A percentile compares a stretch with the other conserved stretches of the same genome.
These are phyloP conservation scores for Ceratocystis variospora DNA, from an alignment of 2,329 filamentous ascomycete species.

Conservation along the genomic window DNA sequence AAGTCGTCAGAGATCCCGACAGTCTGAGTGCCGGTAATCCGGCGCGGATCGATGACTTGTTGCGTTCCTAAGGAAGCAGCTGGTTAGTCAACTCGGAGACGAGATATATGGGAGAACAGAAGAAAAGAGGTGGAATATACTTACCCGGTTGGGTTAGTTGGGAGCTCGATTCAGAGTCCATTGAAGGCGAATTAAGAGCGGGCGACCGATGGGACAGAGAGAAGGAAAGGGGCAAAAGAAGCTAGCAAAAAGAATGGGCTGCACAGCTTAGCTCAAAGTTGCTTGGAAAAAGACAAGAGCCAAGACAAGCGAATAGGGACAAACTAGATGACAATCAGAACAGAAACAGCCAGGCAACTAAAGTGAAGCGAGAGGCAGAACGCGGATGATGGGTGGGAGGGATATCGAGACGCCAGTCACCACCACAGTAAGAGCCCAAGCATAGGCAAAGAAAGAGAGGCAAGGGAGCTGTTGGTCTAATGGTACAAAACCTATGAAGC, in stretches of 20 bases:
- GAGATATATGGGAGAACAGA: not conserved
- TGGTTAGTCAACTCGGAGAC: not conserved
- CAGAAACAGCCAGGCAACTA: too few relatives aligned
- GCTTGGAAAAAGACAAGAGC: too few relatives aligned
- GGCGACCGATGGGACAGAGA: not conserved
- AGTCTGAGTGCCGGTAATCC: slow-evolving; percentile 53
- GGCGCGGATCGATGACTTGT: slow-evolving; percentile 64
- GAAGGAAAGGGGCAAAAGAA: not conserved
- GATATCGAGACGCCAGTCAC: too few relatives aligned
- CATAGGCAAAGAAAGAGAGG: too few relatives aligned
- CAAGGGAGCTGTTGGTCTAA: too few relatives aligned
- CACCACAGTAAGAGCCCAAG: too few relatives aligned
- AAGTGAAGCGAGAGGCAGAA: too few relatives aligned
- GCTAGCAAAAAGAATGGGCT: not conserved
- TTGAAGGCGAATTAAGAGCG: slow-evolving; percentile 23
- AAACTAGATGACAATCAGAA: too few relatives aligned
- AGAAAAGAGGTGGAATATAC: not conserved
- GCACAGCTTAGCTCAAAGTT: too few relatives aligned
- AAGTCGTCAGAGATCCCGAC: slow-evolving; percentile 73
- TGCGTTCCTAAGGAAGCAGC: slow-evolving; percentile 48
- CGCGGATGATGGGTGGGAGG: too few relatives aligned
- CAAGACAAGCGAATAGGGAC: too few relatives aligned
- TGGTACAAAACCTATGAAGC: too few relatives aligned
- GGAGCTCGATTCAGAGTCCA: slow-evolving; percentile 31
- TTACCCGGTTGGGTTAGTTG: slow-evolving; percentile 17